These are phyloP conservation scores for Shiraia bambusicola DNA, from an alignment of 2,329 filamentous ascomycete species.

Conservation along the genomic window DNA sequence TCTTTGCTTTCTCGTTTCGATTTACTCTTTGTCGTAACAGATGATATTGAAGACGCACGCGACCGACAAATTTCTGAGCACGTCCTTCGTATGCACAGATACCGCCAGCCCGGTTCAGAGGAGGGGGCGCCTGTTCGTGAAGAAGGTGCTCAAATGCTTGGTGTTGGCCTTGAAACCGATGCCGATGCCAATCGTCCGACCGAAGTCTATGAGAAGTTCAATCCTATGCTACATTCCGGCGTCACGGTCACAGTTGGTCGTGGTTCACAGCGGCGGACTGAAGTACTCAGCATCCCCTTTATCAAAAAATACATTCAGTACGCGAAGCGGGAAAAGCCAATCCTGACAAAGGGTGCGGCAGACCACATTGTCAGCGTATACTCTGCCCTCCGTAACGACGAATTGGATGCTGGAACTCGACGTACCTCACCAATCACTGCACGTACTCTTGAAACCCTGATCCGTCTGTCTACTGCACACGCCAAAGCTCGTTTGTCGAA, in stretches of 20 bases:
- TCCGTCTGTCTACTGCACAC: constrained; percentile 93
- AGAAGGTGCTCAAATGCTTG: constrained; percentile 77
- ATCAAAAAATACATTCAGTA: constrained; percentile 99
- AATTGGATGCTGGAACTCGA: constrained; percentile 90
- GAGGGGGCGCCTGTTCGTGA: constrained; percentile 94
- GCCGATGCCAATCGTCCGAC: constrained; percentile 75
- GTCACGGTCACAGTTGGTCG: constrained; percentile 75
- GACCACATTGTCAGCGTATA: constrained; percentile 91
- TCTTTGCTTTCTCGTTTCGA: constrained; percentile 98
- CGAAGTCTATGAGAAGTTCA: constrained; percentile 94
- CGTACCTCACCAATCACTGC: constrained; percentile 94
- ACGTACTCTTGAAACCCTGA: constrained; percentile 95
- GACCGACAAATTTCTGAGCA: constrained; percentile 94
- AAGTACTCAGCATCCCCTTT: constrained; percentile 93
- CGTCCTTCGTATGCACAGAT: constrained; percentile 94
- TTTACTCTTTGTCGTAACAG: constrained; percentile 94
- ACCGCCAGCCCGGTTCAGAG: constrained; percentile 87
- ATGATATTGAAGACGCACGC: constrained; percentile 92
- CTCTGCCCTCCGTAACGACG: constrained; percentile 90
- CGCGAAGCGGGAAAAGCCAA: constrained; percentile 86
- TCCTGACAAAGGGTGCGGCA: constrained; percentile 86
- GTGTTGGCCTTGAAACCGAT: constrained; percentile 79
- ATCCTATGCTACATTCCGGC: constrained; percentile 91
- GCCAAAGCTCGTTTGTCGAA: constrained; percentile 88
- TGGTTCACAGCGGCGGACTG: constrained; percentile 72